A percentile compares a stretch with the other conserved stretches of the same genome.
Evolutionary conservation across 192 early-diverging fungal genomes (phyloP).

Genomic region (Funneliformis geosporum): DNA sequence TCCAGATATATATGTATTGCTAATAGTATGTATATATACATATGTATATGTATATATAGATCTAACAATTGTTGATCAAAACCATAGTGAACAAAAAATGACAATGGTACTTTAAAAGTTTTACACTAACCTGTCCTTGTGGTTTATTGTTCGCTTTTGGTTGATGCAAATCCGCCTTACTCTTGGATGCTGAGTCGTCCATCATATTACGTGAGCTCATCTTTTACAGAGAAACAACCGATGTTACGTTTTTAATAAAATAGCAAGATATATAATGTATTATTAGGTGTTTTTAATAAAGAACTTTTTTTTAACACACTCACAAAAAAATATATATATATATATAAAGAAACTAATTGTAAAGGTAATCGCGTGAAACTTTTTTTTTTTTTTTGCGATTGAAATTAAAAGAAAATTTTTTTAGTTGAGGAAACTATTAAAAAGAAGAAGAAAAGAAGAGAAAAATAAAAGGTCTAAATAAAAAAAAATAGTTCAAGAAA

Average conservation of each 20-base stretch:
- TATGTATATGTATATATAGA: not conserved
- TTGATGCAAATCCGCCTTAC: slow-evolving; percentile 54
- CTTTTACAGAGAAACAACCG: not conserved
- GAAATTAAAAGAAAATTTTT: not conserved
- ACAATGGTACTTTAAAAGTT: too few relatives aligned
- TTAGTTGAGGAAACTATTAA: not conserved
- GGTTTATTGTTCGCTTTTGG: slow-evolving; percentile 69
- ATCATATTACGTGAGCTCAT: slow-evolving; percentile 41
- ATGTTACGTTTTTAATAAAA: slow-evolving; percentile 17
- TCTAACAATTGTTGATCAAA: slow-evolving; percentile 2
- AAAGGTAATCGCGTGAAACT: not conserved
- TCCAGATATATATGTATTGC: not conserved
- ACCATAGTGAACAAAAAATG: not conserved
- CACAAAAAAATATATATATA: not conserved
- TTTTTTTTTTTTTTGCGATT: not conserved
- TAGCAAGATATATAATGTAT: slow-evolving; percentile 3
- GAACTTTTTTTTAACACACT: not conserved
- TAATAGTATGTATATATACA: not conserved
- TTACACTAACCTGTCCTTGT: slow-evolving; percentile 60
- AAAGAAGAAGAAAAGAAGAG: not conserved
- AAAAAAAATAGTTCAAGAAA: slow-evolving; percentile 3
- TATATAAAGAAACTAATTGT: not conserved
- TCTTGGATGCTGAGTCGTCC: slow-evolving; percentile 42
- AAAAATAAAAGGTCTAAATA: slow-evolving; percentile 25
- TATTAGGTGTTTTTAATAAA: slow-evolving; percentile 6